phyloP scores from a whole-genome alignment of 2,329 filamentous ascomycete genomes.

The Epichloe typhina region DNA sequence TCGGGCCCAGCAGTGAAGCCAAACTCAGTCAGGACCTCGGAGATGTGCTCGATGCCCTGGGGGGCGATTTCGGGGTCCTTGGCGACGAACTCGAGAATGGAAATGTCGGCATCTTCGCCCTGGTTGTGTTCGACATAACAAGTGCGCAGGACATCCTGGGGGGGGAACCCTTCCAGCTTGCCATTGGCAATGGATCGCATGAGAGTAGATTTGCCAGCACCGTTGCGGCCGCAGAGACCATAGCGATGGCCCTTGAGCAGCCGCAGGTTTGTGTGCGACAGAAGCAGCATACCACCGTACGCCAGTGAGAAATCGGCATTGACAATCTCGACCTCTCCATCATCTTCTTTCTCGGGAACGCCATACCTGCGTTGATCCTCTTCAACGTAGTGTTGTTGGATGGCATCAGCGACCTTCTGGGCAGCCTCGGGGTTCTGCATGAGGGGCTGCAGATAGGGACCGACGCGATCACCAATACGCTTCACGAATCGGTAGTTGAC shows the following conservation, averaged over 20 bases:
- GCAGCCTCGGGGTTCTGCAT: slow-evolving; percentile 46
- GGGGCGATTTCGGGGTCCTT: slow-evolving; percentile 79
- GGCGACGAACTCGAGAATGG: slow-evolving; percentile 81
- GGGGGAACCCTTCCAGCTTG: slow-evolving; percentile 93
- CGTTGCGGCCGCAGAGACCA: slow-evolving; percentile 91
- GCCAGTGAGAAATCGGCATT: slow-evolving; percentile 96
- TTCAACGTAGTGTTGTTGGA: slow-evolving; percentile 67
- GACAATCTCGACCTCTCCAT: slow-evolving; percentile 90
- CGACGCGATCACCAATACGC: slow-evolving; percentile 56
- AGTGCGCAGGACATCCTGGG: slow-evolving; percentile 81
- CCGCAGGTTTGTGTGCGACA: slow-evolving; percentile 90
- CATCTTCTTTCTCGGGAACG: slow-evolving; percentile 72
- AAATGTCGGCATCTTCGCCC: slow-evolving; percentile 92
- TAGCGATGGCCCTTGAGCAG: slow-evolving; percentile 95
- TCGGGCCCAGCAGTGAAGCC: slow-evolving; percentile 86
- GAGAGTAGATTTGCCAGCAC: slow-evolving; percentile 95
- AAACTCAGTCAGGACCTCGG: slow-evolving; percentile 73
- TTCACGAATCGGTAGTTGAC: slow-evolving; percentile 68
- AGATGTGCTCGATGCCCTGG: slow-evolving; percentile 69
- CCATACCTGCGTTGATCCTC: slow-evolving; percentile 85
- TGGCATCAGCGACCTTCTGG: slow-evolving; percentile 52
- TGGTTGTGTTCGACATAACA: slow-evolving; percentile 99
- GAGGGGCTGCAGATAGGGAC: slow-evolving; percentile 63
- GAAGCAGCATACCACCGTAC: slow-evolving; percentile 91
- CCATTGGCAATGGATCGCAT: slow-evolving; percentile 94